These are phyloP conservation scores for Albizia julibrissin DNA, from an alignment of 306 rosid genomes.

Conservation along the genomic window DNA sequence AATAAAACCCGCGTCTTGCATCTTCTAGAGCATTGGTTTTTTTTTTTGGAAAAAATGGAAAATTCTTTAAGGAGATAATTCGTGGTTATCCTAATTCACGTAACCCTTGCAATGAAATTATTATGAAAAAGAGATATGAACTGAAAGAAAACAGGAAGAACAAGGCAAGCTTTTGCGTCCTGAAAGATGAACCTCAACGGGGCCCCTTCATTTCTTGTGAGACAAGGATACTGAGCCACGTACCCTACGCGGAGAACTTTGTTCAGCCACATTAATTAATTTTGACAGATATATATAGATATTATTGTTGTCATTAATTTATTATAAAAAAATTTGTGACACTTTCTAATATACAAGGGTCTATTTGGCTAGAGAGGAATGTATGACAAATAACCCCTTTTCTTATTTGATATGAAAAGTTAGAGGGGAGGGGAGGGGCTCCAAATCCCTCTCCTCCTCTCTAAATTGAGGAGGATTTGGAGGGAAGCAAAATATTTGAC, in stretches of 20 bases:
- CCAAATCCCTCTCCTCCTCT: too few relatives aligned
- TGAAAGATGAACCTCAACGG: background rate
- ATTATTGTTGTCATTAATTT: background rate
- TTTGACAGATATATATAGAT: background rate
- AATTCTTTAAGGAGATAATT: background rate
- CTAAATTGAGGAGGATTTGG: too few relatives aligned
- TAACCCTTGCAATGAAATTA: background rate
- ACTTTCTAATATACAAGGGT: background rate
- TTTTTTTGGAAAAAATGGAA: background rate
- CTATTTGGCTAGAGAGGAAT: too few relatives aligned
- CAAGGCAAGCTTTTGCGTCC: background rate
- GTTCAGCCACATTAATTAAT: background rate
- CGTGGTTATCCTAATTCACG: background rate
- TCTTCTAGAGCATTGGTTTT: background rate
- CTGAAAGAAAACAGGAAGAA: background rate
- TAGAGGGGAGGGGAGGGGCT: too few relatives aligned
- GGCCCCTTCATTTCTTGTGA: background rate
- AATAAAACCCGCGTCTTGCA: background rate
- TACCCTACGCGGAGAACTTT: conserved; percentile 8
- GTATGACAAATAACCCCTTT: too few relatives aligned
- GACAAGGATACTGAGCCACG: background rate
- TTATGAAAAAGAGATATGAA: background rate
- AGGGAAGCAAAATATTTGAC: too few relatives aligned
- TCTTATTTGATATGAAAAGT: too few relatives aligned
- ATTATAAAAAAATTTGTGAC: background rate